phyloP scores from a whole-genome alignment of 2,329 filamentous ascomycete species.

The Xylaria arbuscula region DNA sequence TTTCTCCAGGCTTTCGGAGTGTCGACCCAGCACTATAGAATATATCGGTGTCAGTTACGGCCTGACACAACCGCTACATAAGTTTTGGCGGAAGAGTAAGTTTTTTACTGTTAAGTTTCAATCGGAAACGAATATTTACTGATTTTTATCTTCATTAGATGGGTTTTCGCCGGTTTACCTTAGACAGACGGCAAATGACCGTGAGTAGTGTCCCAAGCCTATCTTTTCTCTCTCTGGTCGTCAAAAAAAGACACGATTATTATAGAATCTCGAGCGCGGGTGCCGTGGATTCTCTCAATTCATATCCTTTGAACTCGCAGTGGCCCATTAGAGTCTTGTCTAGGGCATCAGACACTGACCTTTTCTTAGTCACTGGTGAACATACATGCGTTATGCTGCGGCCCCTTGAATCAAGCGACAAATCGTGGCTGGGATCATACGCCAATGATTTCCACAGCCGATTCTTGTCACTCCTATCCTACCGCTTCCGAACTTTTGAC shows the following conservation, averaged over 20 bases:
- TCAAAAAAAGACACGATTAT: no score
- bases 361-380: conserved; percentile 79
- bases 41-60: conserved; percentile 97
- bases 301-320: no score
- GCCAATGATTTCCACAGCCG: conserved; percentile 92
- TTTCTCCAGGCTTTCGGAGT: conserved; percentile 87
- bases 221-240: background rate
- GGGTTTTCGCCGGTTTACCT: conserved; percentile 91
- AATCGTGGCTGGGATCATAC: conserved; percentile 89
- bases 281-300: background rate
- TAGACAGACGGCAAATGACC: conserved; percentile 92
- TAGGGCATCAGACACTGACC: conserved; percentile 15
- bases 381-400: conserved; percentile 98
- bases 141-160: conserved; percentile 48
- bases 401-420: conserved; percentile 73
- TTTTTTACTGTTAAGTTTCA: background rate
- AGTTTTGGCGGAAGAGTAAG: conserved; percentile 88
- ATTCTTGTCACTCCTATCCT: conserved; percentile 90
- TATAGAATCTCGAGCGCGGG: background rate
- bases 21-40: conserved; percentile 82
- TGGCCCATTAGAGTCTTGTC: background rate
- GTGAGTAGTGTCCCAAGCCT: conserved; percentile 26
- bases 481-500: conserved; percentile 88
- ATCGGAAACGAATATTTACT: background rate
- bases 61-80: conserved; percentile 85